Percentiles rank a stretch among this genome's conserved stretches.
Evolutionary conservation across 2,329 filamentous ascomycete genomes (phyloP).

Genomic region (Didymella pomorum): DNA sequence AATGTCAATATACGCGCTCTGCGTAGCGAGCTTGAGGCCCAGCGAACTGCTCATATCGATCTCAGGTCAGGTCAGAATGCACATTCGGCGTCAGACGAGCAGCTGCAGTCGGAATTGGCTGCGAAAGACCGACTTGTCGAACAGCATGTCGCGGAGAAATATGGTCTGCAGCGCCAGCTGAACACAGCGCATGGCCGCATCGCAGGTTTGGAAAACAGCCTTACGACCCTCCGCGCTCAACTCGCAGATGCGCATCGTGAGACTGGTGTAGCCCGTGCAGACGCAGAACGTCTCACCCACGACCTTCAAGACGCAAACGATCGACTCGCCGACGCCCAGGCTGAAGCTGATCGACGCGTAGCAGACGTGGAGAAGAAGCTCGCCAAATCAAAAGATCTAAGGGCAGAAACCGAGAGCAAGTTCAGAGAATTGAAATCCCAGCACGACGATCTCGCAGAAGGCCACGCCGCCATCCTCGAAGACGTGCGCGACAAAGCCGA

Average conservation of each 20-base stretch:
- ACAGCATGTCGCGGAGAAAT: constrained; percentile 34
- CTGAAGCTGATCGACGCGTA: constrained; percentile 40
- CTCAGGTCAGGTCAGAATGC: constrained; percentile 12
- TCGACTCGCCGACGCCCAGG: constrained; percentile 33
- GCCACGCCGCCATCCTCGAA: constrained; percentile 38
- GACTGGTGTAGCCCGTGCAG: constrained; percentile 33
- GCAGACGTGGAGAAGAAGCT: constrained; percentile 43
- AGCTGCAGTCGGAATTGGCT: constrained; percentile 34
- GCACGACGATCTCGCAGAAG: constrained; percentile 38
- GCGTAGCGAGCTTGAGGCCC: constrained; percentile 30
- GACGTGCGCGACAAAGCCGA: constrained; percentile 47
- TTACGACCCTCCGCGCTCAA: constrained; percentile 43
- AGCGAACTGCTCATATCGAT: constrained; percentile 7
- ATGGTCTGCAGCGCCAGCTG: constrained; percentile 35
- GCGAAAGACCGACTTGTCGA: constrained; percentile 39
- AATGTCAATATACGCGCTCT: constrained; percentile 32
- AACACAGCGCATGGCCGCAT: constrained; percentile 41
- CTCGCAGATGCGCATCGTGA: constrained; percentile 44
- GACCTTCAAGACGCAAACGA: constrained; percentile 41
- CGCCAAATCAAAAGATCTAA: constrained; percentile 39
- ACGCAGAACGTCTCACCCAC: constrained; percentile 37
- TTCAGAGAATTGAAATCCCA: constrained; percentile 39
- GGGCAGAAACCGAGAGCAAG: constrained; percentile 34
- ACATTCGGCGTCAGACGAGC: constrained; percentile 4
- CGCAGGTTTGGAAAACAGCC: constrained; percentile 39